These are phyloP conservation scores for Escallonia rubra DNA, from an alignment of 129 eudicot genomes.

Conservation along the genomic window DNA sequence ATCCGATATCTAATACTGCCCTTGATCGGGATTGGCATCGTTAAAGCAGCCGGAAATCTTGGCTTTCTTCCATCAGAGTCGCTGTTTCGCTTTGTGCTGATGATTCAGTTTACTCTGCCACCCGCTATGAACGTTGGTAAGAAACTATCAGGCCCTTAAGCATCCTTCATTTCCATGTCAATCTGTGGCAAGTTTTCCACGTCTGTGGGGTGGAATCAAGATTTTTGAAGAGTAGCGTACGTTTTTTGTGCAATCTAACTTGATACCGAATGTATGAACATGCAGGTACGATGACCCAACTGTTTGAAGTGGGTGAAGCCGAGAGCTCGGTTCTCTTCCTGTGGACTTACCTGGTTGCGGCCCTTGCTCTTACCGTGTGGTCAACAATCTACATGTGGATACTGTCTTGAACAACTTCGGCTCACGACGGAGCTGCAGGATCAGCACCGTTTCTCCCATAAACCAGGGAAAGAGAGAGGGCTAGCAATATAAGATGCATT, in stretches of 20 bases:
- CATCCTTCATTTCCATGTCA: no score
- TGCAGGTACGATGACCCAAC: conserved; percentile 70
- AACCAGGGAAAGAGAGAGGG: conserved; percentile 41
- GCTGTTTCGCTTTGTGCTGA: conserved; percentile 62
- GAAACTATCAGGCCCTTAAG: neutral
- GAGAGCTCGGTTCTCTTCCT: conserved; percentile 79
- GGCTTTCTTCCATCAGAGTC: conserved; percentile 82
- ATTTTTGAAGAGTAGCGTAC: no score
- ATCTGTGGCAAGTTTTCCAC: no score
- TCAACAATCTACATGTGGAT: conserved; percentile 84
- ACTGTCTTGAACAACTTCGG: conserved; percentile 14
- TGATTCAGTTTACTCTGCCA: conserved; percentile 79
- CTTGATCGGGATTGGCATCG: conserved; percentile 51
- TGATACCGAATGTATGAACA: neutral
- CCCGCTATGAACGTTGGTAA: conserved; percentile 91
- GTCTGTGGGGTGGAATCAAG: no score
- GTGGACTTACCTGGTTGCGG: conserved; percentile 82
- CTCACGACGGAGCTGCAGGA: no score
- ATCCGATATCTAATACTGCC: conserved; percentile 71
- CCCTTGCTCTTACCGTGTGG: conserved; percentile 73
- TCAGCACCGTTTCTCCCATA: conserved; percentile 3
- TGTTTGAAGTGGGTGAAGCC: conserved; percentile 75
- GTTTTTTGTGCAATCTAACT: no score
- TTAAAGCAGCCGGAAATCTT: conserved; percentile 46
- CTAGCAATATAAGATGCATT: no score